Base-by-base conservation (phyloP, 768 basidiomycete genomes). In the Naganishia randhawae region DNA sequence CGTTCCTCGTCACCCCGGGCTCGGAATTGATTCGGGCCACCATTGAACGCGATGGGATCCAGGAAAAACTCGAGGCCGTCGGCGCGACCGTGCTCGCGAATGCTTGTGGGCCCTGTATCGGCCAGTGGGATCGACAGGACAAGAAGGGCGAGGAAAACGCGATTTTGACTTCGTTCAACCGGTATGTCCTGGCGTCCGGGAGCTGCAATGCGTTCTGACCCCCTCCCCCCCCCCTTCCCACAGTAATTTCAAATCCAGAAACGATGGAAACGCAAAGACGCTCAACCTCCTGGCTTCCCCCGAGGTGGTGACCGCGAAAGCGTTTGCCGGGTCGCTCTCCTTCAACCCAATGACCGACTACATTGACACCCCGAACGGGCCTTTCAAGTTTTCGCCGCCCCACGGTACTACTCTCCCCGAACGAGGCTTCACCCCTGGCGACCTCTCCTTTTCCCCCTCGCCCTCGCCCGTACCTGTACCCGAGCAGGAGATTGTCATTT, bases 201-300 rank as follows among this genome's bases (percentile, higher is more conserved):
- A n/a, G n/a, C n/a, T n/a, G n/a, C n/a, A n/a, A n/a, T n/a, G n/a
- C n/a, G n/a, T n/a, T n/a, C n/a, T n/a, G n/a, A n/a, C n/a, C n/a
- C n/a, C n/a, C n/a, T n/a, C n/a, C n/a, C n/a, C n/a, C n/a, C n/a
- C n/a, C n/a, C n/a, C 14, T 19, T 42, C 14, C 14, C 41, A 54
- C 22, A 86, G 95, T 50, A 89, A 90, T 80, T 90, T 89, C 85
- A 93, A 92, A 82, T 92, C 93, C 2, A 86, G 96, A 72, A 99
- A 99, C 78, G 96, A 99, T 76, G 96, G 94, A 27, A 98, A 98
- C 78, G 83, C 85, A 42, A 83, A 87, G 65, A 98, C 94, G 8
- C 80, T 95, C 92, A 98, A 98, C 81, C 98, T 99, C 83, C 85
- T 99, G 67, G 92, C 95, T 9, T 97, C 94, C 4, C 96, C 96